Conservation (phyloP, 192 early-diverging fungal species). For the Kickxella alabastrina region DNA sequence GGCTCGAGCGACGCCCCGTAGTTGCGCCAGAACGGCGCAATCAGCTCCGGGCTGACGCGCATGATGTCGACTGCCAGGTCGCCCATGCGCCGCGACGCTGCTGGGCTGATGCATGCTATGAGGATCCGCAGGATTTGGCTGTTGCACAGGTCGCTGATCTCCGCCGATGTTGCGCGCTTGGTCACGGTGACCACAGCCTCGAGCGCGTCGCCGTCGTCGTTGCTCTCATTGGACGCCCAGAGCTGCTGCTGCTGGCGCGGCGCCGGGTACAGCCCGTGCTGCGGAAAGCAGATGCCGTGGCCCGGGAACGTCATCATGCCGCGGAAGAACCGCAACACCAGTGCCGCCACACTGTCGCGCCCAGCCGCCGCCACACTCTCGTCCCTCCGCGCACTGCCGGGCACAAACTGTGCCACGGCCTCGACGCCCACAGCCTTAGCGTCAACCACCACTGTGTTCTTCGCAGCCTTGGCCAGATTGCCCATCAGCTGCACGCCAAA, state of each 20-base stretch:
- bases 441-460: slow-evolving; percentile 11
- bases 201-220: slow-evolving; percentile 8
- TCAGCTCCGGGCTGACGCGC: slow-evolving; percentile 42
- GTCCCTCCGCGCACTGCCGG: neutral
- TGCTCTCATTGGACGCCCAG: neutral
- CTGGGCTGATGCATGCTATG: slow-evolving; percentile 24
- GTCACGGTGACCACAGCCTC: slow-evolving; percentile 2
- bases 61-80: slow-evolving; percentile 35
- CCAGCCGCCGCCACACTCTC: neutral
- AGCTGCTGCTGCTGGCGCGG: slow-evolving; percentile 6
- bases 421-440: slow-evolving; percentile 14
- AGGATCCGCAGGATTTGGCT: slow-evolving; percentile 44
- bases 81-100: slow-evolving; percentile 18
- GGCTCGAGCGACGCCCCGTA: slow-evolving; percentile 36
- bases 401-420: slow-evolving; percentile 16
- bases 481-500: slow-evolving; percentile 31
- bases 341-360: slow-evolving; percentile 26
- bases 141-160: slow-evolving; percentile 38
- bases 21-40: slow-evolving; percentile 50
- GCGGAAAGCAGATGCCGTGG: slow-evolving; percentile 43
- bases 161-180: slow-evolving; percentile 5
- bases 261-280: slow-evolving; percentile 43
- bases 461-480: slow-evolving; percentile 23
- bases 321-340: slow-evolving; percentile 37
- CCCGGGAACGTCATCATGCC: slow-evolving; percentile 48